These are phyloP conservation scores for Talaromyces stipitatus DNA, from an alignment of 495 filamentous ascomycete genomes.

Conservation along the genomic window DNA sequence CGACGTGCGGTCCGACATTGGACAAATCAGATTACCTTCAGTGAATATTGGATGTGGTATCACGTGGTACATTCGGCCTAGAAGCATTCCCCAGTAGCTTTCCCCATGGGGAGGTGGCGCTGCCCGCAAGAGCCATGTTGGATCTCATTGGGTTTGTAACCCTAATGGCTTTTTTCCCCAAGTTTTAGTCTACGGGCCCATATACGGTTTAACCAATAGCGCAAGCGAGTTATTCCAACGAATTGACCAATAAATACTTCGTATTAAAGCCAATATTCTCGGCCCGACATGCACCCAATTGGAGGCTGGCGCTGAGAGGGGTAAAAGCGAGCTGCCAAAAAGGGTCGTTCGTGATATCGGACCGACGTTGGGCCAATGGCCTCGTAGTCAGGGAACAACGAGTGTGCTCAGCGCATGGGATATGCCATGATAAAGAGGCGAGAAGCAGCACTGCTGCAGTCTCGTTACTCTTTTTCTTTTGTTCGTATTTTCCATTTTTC, in stretches of 20 bases:
- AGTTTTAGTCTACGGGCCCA: not conserved
- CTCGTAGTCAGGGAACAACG: not conserved
- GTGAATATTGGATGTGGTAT: not conserved
- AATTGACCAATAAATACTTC: not conserved
- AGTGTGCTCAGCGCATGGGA: not conserved
- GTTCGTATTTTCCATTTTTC: not conserved
- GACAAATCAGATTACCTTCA: not conserved
- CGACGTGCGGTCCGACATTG: slow-evolving; percentile 1
- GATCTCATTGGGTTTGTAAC: not conserved
- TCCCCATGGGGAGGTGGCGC: not conserved
- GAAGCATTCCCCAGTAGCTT: not conserved
- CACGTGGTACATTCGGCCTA: not conserved
- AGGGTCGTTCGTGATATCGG: not conserved
- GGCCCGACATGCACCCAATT: not conserved
- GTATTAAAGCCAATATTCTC: not conserved
- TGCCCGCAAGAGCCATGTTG: not conserved
- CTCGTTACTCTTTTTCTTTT: not conserved
- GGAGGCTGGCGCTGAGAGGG: not conserved
- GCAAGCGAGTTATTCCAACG: not conserved
- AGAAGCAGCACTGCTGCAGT: not conserved
- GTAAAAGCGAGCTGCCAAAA: no score
- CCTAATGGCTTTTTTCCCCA: slow-evolving; percentile 1
- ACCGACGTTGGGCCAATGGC: slow-evolving; percentile 7
- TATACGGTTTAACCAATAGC: not conserved
- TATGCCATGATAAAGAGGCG: not conserved